A percentile compares a stretch with the other conserved stretches of the same genome.
These are phyloP conservation scores for Daldinia eschscholtzii DNA, from an alignment of 2,329 filamentous ascomycete species.

Conservation along the genomic window DNA sequence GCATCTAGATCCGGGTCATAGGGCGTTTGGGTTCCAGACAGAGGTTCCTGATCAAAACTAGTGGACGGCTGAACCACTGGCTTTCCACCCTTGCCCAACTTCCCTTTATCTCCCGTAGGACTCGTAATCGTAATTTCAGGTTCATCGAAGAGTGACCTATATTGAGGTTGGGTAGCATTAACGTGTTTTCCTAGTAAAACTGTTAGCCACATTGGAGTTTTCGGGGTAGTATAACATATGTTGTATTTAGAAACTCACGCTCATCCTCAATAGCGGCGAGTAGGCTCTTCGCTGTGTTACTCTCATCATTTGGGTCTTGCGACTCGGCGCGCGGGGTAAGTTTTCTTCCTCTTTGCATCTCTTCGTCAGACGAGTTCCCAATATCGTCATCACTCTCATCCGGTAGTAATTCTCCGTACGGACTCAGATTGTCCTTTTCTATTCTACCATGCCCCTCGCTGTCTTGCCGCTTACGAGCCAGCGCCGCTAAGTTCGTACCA, in stretches of 20 bases:
- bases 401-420: constrained; percentile 73
- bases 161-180: constrained; percentile 65
- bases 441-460: constrained; percentile 66
- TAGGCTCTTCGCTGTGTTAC: constrained; percentile 64
- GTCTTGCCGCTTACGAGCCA: constrained; percentile 68
- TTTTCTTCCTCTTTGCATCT: constrained; percentile 72
- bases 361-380: constrained; percentile 72
- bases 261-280: constrained; percentile 83
- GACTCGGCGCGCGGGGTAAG: constrained; percentile 63
- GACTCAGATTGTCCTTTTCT: constrained; percentile 74
- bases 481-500: constrained; percentile 71
- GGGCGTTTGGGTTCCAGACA: constrained; percentile 66
- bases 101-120: constrained; percentile 71
- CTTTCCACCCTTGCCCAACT: constrained; percentile 63
- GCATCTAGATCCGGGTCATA: constrained; percentile 89
- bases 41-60: constrained; percentile 79
- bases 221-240: constrained; percentile 7
- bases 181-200: constrained; percentile 64
- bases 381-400: constrained; percentile 76
- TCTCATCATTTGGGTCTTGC: constrained; percentile 55
- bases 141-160: constrained; percentile 74
- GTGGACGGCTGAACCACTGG: constrained; percentile 79
- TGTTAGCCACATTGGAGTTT: constrained; percentile 44
- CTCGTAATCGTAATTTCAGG: constrained; percentile 75
- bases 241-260: constrained; percentile 73